Evolutionary conservation across 164 flowering plant species (phyloP).

Genomic region (Piper longum): DNA sequence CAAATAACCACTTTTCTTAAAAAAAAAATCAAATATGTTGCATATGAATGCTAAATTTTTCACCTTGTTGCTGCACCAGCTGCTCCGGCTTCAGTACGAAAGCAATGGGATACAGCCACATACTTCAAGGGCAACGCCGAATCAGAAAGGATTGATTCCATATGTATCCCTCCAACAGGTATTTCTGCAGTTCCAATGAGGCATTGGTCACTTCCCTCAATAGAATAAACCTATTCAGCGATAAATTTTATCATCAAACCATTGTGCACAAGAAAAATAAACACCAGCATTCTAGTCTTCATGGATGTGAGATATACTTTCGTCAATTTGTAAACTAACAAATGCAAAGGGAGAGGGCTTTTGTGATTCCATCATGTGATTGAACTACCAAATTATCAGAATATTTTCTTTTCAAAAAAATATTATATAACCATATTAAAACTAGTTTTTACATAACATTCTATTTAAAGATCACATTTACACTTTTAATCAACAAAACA

Average conservation of each 20-base stretch:
- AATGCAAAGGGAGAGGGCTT: no score
- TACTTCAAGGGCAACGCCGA: constrained; percentile 74
- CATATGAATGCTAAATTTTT: neutral
- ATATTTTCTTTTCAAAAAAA: no score
- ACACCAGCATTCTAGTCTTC: neutral
- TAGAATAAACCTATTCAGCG: constrained; percentile 66
- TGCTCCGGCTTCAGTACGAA: constrained; percentile 94
- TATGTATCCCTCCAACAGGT: constrained; percentile 95
- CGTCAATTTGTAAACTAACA: no score
- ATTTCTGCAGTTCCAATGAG: constrained; percentile 98
- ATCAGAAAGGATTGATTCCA: constrained; percentile 80
- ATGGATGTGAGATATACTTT: no score
- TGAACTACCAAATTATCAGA: no score
- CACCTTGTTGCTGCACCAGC: constrained; percentile 81
- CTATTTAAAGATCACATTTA: no score
- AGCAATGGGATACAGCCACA: constrained; percentile 84
- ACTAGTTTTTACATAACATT: no score
- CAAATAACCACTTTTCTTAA: no score
- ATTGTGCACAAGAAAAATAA: neutral
- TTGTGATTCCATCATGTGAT: no score
- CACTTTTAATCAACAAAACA: no score
- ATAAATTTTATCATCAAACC: neutral
- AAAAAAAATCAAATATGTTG: no score
- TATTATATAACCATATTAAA: no score
- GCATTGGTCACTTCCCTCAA: constrained; percentile 85